Conservation (phyloP, 2,329 filamentous ascomycete species). For the Dothideomycetes sp. region DNA sequence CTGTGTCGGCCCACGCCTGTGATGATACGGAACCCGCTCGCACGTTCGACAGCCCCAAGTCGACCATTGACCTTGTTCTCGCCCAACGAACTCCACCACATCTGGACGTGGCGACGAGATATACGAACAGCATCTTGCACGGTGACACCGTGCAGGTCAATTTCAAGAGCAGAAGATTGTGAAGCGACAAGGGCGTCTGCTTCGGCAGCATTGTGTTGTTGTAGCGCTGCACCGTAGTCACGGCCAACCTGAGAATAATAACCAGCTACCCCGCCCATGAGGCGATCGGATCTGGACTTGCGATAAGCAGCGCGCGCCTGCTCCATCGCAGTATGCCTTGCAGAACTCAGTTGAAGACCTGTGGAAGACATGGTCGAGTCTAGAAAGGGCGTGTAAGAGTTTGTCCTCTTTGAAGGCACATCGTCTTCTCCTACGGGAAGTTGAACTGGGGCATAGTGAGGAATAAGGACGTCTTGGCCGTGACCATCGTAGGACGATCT, state of each 20-base stretch:
- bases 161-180: conserved; percentile 48
- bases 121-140: conserved; percentile 77
- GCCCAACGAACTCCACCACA: conserved; percentile 69
- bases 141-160: conserved; percentile 78
- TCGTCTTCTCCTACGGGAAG: conserved; percentile 23
- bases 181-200: conserved; percentile 61
- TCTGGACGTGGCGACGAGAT: conserved; percentile 53
- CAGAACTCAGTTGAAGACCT: conserved; percentile 38
- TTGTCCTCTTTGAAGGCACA: not conserved
- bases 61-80: conserved; percentile 48
- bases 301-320: conserved; percentile 52
- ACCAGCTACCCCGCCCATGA: conserved; percentile 66
- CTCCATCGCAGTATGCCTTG: conserved; percentile 43
- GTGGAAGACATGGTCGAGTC: conserved; percentile 23
- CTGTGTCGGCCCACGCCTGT: conserved; percentile 76
- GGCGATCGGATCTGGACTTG: conserved; percentile 56
- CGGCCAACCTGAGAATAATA: conserved; percentile 66
- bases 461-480: conserved; percentile 40
- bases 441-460: conserved; percentile 36
- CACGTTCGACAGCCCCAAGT: conserved; percentile 35
- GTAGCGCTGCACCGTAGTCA: conserved; percentile 51
- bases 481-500: conserved; percentile 22
- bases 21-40: conserved; percentile 60
- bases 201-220: conserved; percentile 51
- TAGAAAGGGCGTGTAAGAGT: not conserved